Evolutionary conservation across 2,329 filamentous ascomycete genomes (phyloP), one percentile per base, ranked within the genome.

Genomic region (Chrysoporthe cubensis): DNA sequence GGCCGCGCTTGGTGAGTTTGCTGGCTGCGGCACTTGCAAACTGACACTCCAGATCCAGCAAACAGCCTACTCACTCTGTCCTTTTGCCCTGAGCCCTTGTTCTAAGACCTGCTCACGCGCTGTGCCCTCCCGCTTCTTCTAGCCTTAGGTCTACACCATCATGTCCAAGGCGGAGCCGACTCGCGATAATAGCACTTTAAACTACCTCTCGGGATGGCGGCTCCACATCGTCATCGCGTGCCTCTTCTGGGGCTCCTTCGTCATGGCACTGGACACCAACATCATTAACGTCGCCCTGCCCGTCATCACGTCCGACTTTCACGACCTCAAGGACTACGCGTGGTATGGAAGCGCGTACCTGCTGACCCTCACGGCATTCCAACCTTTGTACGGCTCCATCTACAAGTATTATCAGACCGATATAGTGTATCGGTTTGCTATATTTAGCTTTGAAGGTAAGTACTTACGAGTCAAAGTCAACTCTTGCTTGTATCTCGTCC

Each of bases 321-420:
- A 69, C 13, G 37, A 62, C 4, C 70, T 71, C 0, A 56, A 54
- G 2, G 54, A 65, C 18, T 74, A 72, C 26, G 61, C 74, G n/a
- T 75, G 74, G 74, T 65, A 72, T 16, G 70, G 63, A 4, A 75
- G 73, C 37, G 64, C 67, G 46, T 73, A 69, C 48, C 66, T 74
- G 13, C 66, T 73, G 9, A 68, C 71, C n/a, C 75, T 73, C 13
- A 80, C 79, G 0, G 74, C 74, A 1, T 77, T 79, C 0, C 77
- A 79, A 69, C 74, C 78, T 18, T 71, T 80, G 16, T 76, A 78
- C 50, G 78, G 78, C 0, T 50, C 46, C 46, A 7, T 50, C 16
- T 50, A 50, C 46, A 50, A 50, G 16, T 50, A 50, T 26, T 50
- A n/a, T 26, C 46, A 50, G 46, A 50, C 46, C 18, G 46, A 50